Conservation (phyloP, 75 land plant species). For the Isoetes taiwanensis region DNA sequence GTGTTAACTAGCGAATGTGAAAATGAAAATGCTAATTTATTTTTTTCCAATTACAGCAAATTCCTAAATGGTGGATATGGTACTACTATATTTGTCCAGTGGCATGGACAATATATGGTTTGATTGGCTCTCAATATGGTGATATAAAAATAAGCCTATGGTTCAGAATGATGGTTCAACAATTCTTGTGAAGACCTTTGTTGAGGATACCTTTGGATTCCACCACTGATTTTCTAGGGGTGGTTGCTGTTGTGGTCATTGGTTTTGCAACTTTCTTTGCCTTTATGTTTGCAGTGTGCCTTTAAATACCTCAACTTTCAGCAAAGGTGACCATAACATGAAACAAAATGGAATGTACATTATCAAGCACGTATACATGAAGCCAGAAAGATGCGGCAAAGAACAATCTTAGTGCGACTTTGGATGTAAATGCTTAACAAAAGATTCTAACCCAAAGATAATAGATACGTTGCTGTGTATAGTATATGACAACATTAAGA, state of each 20-base stretch:
- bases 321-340: slow-evolving; percentile 40
- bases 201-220: slow-evolving; percentile 47
- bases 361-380: too few species aligned
- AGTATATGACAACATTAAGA: too few species aligned
- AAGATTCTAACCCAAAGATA: too few species aligned
- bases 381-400: too few species aligned
- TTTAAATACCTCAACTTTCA: slow-evolving; percentile 63
- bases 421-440: too few species aligned
- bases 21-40: not conserved
- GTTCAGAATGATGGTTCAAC: slow-evolving; percentile 24
- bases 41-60: too few species aligned
- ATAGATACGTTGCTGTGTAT: too few species aligned
- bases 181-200: slow-evolving; percentile 30
- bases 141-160: slow-evolving; percentile 31
- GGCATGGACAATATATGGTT: slow-evolving; percentile 79
- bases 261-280: slow-evolving; percentile 64
- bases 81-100: slow-evolving; percentile 87
- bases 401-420: too few species aligned
- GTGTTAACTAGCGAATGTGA: too few species aligned
- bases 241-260: slow-evolving; percentile 45
- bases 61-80: slow-evolving; percentile 95
- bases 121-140: slow-evolving; percentile 62
- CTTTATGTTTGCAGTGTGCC: slow-evolving; percentile 41
- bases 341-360: too few species aligned
- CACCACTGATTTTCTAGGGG: slow-evolving; percentile 43